Conservation (phyloP, 148 eudicot species). For the Nepenthes gracilis region DNA sequence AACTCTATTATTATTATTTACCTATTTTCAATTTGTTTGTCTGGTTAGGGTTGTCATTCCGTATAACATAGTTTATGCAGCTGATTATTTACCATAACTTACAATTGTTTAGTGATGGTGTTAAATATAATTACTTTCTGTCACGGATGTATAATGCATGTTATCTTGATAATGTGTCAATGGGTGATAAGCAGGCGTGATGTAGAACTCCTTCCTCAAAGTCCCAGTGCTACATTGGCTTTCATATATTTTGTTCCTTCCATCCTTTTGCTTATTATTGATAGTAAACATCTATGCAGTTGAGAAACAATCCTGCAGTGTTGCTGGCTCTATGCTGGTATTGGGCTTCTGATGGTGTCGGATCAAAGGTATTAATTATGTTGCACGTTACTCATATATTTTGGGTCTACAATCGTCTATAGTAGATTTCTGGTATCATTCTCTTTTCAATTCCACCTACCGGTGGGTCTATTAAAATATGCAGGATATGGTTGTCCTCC, state of each 20-base stretch:
- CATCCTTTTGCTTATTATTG: neutral
- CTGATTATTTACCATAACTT: too few relatives aligned
- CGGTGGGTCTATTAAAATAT: neutral
- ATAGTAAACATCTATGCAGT: constrained; percentile 31
- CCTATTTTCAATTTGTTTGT: too few relatives aligned
- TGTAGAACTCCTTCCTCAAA: too few relatives aligned
- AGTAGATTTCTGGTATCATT: constrained; percentile 1
- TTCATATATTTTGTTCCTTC: neutral
- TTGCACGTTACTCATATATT: neutral
- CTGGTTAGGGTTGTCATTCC: too few relatives aligned
- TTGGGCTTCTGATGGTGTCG: constrained; percentile 96
- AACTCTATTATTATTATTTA: too few relatives aligned
- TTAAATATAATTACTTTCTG: too few relatives aligned
- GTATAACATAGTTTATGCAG: too few relatives aligned
- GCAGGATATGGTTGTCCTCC: constrained; percentile 99
- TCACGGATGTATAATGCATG: too few relatives aligned
- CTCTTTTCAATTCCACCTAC: constrained; percentile 1
- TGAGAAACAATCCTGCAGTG: constrained; percentile 82
- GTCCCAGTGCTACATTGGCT: neutral
- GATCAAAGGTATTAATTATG: constrained; percentile 62
- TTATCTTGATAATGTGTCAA: too few relatives aligned
- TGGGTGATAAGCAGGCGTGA: too few relatives aligned
- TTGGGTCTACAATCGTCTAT: neutral
- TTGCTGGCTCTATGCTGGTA: constrained; percentile 97
- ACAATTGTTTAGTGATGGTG: too few relatives aligned